Conservation (phyloP, 257 asterid species). For the Leptodermis oblonga region DNA sequence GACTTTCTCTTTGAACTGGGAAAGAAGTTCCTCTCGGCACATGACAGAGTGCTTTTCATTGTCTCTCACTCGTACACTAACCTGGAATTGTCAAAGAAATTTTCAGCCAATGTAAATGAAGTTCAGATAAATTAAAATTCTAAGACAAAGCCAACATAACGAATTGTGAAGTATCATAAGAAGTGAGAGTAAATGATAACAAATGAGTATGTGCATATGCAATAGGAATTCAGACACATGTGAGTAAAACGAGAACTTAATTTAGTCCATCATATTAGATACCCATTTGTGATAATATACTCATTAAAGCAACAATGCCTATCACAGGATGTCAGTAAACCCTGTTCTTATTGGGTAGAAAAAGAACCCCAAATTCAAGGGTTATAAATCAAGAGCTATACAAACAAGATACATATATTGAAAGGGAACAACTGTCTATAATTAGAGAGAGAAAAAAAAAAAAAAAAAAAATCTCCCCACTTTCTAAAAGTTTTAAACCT, state of each 20-base stretch:
- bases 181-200: not conserved
- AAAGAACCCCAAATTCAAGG: not conserved
- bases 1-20: constrained; percentile 47
- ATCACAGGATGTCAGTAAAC: too few relatives aligned
- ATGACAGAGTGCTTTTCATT: constrained; percentile 31
- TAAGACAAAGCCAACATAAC: not conserved
- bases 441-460: too few relatives aligned
- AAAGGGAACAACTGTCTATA: not conserved
- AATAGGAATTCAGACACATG: not conserved
- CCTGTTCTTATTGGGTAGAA: not conserved
- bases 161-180: not conserved
- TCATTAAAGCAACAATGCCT: not conserved
- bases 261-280: not conserved
- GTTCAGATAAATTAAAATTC: not conserved
- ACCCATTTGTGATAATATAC: not conserved
- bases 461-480: too few relatives aligned
- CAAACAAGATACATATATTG: not conserved
- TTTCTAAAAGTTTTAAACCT: too few relatives aligned
- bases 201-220: not conserved
- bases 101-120: not conserved
- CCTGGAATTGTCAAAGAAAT: constrained; percentile 31
- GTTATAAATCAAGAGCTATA: not conserved
- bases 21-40: constrained; percentile 58
- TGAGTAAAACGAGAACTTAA: not conserved
- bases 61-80: constrained; percentile 75